A percentile compares a stretch with the other conserved stretches of the same genome.
phyloP scores from a whole-genome alignment of 768 basidiomycete species.

The Polyporus arcularius region DNA sequence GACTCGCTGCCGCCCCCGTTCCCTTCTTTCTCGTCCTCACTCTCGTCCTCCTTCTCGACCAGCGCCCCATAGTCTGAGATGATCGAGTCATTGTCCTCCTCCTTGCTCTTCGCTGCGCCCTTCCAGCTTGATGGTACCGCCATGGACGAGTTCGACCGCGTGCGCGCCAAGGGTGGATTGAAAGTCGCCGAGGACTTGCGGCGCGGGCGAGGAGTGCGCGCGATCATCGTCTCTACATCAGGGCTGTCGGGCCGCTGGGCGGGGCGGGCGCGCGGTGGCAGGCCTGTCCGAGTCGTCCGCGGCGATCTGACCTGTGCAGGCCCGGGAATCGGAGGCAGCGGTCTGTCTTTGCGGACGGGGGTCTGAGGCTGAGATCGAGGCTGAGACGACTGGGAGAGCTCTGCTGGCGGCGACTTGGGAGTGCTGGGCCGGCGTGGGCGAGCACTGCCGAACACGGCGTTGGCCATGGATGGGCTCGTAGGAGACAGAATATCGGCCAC shows the following conservation, averaged over 20 bases:
- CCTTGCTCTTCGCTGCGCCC: neutral
- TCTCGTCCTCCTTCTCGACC: constrained; percentile 19
- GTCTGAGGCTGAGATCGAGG: constrained; percentile 4
- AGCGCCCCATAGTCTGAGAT: constrained; percentile 19
- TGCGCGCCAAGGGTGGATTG: constrained; percentile 16
- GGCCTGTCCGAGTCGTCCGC: neutral
- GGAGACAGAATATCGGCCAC: constrained; percentile 13
- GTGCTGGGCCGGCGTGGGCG: constrained; percentile 20
- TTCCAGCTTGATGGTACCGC: constrained; percentile 18
- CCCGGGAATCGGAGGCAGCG: constrained; percentile 3
- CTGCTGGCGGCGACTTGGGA: constrained; percentile 11
- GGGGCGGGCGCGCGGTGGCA: neutral
- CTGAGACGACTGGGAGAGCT: constrained; percentile 1
- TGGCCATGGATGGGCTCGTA: constrained; percentile 15
- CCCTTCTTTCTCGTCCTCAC: constrained; percentile 15
- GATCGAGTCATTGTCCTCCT: constrained; percentile 13
- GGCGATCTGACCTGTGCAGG: neutral
- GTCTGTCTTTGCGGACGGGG: constrained; percentile 4
- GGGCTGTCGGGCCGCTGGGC: constrained; percentile 30
- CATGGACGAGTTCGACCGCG: constrained; percentile 18
- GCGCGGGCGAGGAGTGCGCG: constrained; percentile 34
- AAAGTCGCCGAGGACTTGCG: constrained; percentile 25
- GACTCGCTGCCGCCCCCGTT: constrained; percentile 32
- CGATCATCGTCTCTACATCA: constrained; percentile 35
- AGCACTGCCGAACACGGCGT: constrained; percentile 26